phyloP scores from a whole-genome alignment of 1,139 yeast genomes.

The Debaryomycetaceae sp. region DNA sequence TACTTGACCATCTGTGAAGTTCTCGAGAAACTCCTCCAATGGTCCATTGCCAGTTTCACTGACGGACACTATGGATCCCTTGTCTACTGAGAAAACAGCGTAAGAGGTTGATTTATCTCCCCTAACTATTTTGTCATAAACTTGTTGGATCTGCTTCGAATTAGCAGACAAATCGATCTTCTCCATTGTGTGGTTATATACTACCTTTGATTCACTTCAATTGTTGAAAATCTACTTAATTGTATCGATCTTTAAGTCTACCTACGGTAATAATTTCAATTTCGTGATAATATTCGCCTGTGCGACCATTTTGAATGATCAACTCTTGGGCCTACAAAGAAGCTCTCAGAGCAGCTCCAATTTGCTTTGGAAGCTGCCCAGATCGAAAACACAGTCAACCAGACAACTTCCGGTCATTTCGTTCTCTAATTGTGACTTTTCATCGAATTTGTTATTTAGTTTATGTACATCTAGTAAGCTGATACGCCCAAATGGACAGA shows the following conservation, averaged over 20 bases:
- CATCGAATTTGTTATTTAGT: no score
- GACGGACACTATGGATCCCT: constrained; percentile 55
- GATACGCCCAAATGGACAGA: no score
- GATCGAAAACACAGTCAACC: no score
- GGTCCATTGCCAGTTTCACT: constrained; percentile 59
- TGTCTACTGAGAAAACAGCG: constrained; percentile 63
- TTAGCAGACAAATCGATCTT: constrained; percentile 55
- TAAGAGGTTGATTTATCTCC: constrained; percentile 57
- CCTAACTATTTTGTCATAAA: constrained; percentile 61
- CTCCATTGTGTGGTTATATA: constrained; percentile 36
- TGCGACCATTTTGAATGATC: neutral
- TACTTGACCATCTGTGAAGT: constrained; percentile 83
- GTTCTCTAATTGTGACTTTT: neutral
- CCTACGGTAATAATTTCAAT: neutral
- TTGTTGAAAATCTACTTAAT: neutral
- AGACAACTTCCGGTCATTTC: neutral
- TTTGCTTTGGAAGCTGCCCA: no score
- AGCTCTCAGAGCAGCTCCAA: no score
- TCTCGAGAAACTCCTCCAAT: constrained; percentile 72
- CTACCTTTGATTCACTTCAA: neutral
- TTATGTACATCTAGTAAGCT: no score
- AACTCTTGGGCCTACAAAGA: no score
- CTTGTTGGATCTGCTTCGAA: constrained; percentile 57
- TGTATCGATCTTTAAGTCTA: neutral
- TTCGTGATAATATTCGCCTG: neutral